Conservation (phyloP, 108 stramenopile species). For the Aurantiochytrium sp. region DNA sequence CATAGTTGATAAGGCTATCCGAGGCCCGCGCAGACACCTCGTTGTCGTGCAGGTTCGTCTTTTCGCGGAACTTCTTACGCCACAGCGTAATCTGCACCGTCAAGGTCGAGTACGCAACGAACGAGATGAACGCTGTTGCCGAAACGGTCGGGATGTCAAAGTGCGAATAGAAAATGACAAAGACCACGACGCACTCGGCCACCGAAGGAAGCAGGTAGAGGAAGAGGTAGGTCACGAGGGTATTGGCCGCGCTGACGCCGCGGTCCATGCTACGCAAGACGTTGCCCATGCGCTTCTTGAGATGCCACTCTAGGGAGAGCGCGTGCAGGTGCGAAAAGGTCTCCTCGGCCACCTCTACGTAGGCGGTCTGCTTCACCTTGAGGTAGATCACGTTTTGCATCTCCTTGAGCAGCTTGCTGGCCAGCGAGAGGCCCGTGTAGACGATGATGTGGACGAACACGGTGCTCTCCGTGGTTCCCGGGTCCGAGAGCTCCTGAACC, state of each 20-base stretch:
- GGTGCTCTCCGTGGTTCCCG: conserved; percentile 55
- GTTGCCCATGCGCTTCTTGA: conserved; percentile 86
- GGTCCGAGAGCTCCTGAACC: conserved; percentile 72
- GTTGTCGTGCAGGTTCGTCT: conserved; percentile 83
- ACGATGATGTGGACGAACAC: conserved; percentile 52
- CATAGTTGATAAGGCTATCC: conserved; percentile 86
- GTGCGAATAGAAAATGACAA: conserved; percentile 78
- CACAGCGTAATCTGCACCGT: conserved; percentile 86
- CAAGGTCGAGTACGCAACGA: conserved; percentile 76
- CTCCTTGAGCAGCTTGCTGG: conserved; percentile 73
- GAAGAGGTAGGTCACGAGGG: conserved; percentile 84
- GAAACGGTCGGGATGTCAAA: conserved; percentile 76
- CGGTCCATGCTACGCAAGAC: conserved; percentile 86
- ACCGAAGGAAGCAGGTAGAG: conserved; percentile 84
- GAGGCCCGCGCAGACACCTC: conserved; percentile 84
- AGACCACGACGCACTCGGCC: conserved; percentile 78
- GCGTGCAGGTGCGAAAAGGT: conserved; percentile 82
- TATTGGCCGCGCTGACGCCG: conserved; percentile 78
- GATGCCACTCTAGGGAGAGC: conserved; percentile 87
- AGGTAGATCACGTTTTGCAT: conserved; percentile 83
- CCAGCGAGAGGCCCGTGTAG: conserved; percentile 67
- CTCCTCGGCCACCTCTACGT: conserved; percentile 79
- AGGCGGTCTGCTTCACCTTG: conserved; percentile 89
- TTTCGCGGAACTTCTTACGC: conserved; percentile 90
- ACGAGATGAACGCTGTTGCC: conserved; percentile 76